Evolutionary conservation across 2,329 filamentous ascomycete genomes (phyloP), one percentile per base, ranked within the genome.

Genomic region (Fusarium buharicum): DNA sequence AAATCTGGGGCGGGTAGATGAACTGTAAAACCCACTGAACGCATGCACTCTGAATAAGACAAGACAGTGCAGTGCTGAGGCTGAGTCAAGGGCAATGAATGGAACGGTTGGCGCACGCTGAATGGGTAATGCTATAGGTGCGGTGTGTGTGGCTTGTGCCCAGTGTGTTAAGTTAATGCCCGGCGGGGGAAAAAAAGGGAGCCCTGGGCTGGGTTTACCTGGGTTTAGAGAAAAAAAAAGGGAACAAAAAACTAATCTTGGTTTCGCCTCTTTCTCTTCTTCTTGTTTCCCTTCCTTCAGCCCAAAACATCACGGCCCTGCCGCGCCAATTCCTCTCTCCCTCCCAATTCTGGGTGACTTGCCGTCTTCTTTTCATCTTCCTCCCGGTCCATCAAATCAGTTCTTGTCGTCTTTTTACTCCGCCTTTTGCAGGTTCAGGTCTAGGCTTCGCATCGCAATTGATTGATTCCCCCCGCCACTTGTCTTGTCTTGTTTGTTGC

Each of bases 241-340:
- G 22, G 31, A 55, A 59, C 50, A 64, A 68, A 70, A 72, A 72
- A 70, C 69, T 66, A 59, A 70, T 64, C 64, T 58, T 54, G 62
- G 48, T 58, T 59, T 55, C 64, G 44, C 59, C 58, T 62, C 55
- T 50, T 48, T 63, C 50, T 55, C 56, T 54, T 64, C 57, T 50
- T 68, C 55, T 71, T 66, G 55, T 54, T 50, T 69, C 59, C 66
- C 68, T 61, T 61, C 50, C 62, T 67, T 57, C 67, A 70, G 66
- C 71, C 68, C 68, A 72, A 69, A 72, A 72, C 69, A 71, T 70
- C 65, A 73, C 71, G 78, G 77, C 78, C 74, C 77, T 77, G 78
- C 78, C 77, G 77, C 75, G 78, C 74, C 79, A 80, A 80, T 77
- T 69, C 70, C 66, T 70, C 58, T 50, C 54, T 59, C 64, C 70